phyloP scores from a whole-genome alignment of 83 land plant genomes.

The Picea mariana region DNA sequence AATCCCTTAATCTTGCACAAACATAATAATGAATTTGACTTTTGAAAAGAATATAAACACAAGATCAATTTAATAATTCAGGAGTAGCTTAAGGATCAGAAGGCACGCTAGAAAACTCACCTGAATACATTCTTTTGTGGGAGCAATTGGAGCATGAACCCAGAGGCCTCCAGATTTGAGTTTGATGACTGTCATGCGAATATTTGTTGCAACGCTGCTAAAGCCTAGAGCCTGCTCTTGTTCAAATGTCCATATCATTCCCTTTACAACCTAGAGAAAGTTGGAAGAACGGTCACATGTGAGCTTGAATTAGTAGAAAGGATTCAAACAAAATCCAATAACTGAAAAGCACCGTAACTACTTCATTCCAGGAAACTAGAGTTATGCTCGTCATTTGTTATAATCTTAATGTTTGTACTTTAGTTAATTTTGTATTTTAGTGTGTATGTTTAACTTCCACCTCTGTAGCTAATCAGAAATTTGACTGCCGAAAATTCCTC shows the following conservation, averaged over 20 bases:
- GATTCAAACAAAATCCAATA: not conserved
- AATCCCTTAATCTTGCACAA: too few relatives aligned
- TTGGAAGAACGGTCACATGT: not conserved
- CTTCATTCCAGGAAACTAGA: not conserved
- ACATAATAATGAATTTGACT: not conserved
- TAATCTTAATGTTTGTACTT: too few relatives aligned
- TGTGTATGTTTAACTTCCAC: too few relatives aligned
- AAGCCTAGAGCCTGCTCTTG: constrained; percentile 99
- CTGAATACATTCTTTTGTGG: constrained; percentile 95
- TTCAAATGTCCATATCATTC: constrained; percentile 89
- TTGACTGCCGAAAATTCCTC: too few relatives aligned
- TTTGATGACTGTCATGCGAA: constrained; percentile 95
- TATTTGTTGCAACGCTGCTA: constrained; percentile 95
- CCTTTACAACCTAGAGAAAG: constrained; percentile 71
- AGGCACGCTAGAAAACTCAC: constrained; percentile 32
- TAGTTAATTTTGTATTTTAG: too few relatives aligned
- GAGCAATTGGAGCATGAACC: constrained; percentile 99
- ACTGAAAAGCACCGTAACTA: not conserved
- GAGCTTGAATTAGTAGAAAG: not conserved
- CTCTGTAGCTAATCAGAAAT: too few relatives aligned
- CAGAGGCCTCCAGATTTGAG: constrained; percentile 97
- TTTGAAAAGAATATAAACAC: not conserved
- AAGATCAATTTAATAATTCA: not conserved
- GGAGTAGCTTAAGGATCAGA: not conserved
- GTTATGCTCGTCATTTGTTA: too few relatives aligned